Base-by-base conservation (phyloP, 805 yeast species). In the Torulaspora indica region DNA sequence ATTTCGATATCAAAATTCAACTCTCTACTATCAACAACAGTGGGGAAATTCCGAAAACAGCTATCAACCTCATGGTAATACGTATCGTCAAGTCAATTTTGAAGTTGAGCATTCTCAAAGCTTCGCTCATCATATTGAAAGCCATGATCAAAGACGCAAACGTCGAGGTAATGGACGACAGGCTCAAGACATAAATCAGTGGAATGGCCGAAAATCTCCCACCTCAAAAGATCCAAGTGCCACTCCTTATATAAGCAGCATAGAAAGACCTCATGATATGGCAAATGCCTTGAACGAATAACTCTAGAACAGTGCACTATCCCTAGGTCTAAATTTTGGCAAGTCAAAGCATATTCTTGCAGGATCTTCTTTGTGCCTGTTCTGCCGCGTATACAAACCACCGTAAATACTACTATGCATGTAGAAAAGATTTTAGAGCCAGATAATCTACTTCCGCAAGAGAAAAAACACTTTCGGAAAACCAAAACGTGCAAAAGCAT, bases 111-210 rank as follows among this genome's bases (percentile, higher is more conserved):
- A 42, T 25, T 30, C 32, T 5, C 43, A 35, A 15, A 37, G 35
- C 28, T 17, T 35, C n/a, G 40, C 35, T 34, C 43, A 41, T 12
- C 33, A 37, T 9, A 44, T 39, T 15, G 35, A 32, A 12, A 28
- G 32, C 23, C 39, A 38, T 17, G 49, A 63, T 41, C 60, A 67
- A 7, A 20, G 40, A 29, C 25, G 27, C 18, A 38, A 28, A 9
- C 10, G 24, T 13, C 35, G 42, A 23, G 32, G 24, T 13, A 38
- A 14, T 8, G 22, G 36, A 24, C 6, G 41, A 14, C 14, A 24
- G 2, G n/a, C 10, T 15, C 36, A 31, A 13, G 5, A 23, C 3
- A 31, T 18, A n/a, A 14, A 31, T 12, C 24, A 31, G 8, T 24
- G n/a, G n/a, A n/a, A n/a, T n/a, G n/a, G n/a, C n/a, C n/a, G n/a